These are phyloP conservation scores for Alternaria triticina DNA, from an alignment of 2,329 filamentous ascomycete genomes.

Conservation along the genomic window DNA sequence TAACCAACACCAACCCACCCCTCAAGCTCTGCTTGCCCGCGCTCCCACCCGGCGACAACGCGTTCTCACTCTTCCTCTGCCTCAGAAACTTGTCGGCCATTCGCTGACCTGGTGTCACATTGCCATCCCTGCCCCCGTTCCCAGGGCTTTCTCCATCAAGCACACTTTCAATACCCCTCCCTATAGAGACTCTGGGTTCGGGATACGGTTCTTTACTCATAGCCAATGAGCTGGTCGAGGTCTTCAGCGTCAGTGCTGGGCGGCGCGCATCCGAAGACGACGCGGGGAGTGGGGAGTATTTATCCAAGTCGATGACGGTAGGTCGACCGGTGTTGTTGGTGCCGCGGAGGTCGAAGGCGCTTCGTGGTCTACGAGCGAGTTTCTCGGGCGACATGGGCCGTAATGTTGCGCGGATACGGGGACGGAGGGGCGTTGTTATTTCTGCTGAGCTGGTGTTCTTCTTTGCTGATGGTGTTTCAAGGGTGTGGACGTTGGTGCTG, in stretches of 20 bases:
- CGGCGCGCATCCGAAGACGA: background rate
- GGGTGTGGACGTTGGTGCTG: slow-evolving; percentile 16
- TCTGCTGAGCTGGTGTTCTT: slow-evolving; percentile 1
- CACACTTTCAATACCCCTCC: slow-evolving; percentile 18
- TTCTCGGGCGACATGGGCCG: slow-evolving; percentile 29
- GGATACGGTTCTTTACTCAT: slow-evolving; percentile 24
- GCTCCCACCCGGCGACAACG: background rate
- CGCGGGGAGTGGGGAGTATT: background rate
- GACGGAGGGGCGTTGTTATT: slow-evolving; percentile 9
- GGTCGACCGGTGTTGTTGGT: background rate
- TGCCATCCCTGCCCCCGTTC: slow-evolving; percentile 11
- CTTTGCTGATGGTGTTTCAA: slow-evolving; percentile 3
- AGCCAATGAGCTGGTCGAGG: slow-evolving; percentile 21
- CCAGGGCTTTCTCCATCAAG: slow-evolving; percentile 3
- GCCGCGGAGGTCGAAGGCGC: slow-evolving; percentile 42
- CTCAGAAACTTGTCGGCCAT: slow-evolving; percentile 41
- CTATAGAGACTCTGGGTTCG: background rate
- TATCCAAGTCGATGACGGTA: background rate
- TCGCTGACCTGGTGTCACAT: slow-evolving; percentile 38
- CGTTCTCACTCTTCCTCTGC: slow-evolving; percentile 19
- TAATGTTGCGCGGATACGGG: slow-evolving; percentile 21
- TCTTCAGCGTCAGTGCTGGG: slow-evolving; percentile 5
- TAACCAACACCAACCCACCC: slow-evolving; percentile 12
- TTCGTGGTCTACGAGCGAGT: slow-evolving; percentile 33
- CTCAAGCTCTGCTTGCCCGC: slow-evolving; percentile 4